Evolutionary conservation across 495 filamentous ascomycete genomes (phyloP).

Genomic region (Penicillium cinerascens): DNA sequence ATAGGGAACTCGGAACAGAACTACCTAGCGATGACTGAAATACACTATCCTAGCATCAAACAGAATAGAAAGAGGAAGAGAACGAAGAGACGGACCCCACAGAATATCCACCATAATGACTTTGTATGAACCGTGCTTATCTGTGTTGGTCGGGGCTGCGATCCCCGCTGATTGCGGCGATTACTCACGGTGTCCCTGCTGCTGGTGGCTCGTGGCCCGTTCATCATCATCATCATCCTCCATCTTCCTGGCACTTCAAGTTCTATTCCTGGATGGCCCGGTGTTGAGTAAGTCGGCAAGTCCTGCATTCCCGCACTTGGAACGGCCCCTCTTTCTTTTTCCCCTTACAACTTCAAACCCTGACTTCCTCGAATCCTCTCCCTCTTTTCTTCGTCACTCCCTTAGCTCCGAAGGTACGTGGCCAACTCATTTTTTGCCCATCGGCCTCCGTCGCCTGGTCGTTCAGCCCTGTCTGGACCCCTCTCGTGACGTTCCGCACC

Average conservation of each 20-base stretch:
- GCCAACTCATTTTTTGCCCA: neutral
- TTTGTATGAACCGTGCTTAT: conserved; percentile 11
- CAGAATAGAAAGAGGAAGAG: neutral
- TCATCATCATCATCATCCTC: neutral
- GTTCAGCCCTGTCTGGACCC: neutral
- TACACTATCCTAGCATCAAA: neutral
- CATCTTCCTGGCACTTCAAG: conserved; percentile 3
- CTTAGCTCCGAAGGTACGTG: conserved; percentile 29
- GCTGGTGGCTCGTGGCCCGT: neutral
- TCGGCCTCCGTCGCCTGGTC: neutral
- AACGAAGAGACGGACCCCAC: neutral
- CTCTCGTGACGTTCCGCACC: conserved; percentile 13
- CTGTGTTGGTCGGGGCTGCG: conserved; percentile 15
- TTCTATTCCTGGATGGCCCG: conserved; percentile 11
- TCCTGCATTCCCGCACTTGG: conserved; percentile 11
- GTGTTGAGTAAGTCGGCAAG: conserved; percentile 8
- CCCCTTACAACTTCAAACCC: conserved; percentile 3
- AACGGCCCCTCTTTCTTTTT: conserved; percentile 6
- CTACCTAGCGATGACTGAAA: neutral
- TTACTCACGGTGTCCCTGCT: conserved; percentile 12
- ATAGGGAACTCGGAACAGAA: neutral
- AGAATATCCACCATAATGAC: neutral
- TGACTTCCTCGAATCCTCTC: conserved; percentile 3
- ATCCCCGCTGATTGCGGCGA: conserved; percentile 14
- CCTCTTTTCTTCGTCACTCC: conserved; percentile 27